Conservation (phyloP, 2,329 filamentous ascomycete species). For the Calonectria fujianensis region DNA sequence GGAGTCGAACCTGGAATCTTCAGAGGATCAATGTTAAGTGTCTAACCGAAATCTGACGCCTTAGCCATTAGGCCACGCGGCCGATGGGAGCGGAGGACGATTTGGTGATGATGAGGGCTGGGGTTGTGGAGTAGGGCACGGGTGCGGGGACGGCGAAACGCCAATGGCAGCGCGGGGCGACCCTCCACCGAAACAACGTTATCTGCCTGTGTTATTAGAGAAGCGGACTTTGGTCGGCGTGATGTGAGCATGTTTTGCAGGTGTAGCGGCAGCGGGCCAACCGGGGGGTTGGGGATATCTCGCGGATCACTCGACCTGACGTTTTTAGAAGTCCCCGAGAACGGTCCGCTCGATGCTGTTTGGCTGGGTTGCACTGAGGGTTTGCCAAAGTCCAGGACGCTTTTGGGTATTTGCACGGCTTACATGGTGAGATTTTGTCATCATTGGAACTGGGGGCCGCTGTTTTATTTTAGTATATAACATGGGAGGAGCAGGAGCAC, state of each 20-base stretch:
- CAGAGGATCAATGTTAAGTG: constrained; percentile 10
- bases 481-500: not conserved
- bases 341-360: no score
- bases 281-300: not conserved
- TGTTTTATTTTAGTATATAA: not conserved
- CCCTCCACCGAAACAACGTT: not conserved
- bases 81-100: constrained; percentile 22
- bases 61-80: constrained; percentile 43
- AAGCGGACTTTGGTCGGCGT: not conserved
- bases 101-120: not conserved
- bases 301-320: not conserved
- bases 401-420: not conserved
- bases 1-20: constrained; percentile 40
- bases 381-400: not conserved
- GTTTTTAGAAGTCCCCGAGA: not conserved
- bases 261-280: not conserved
- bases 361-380: not conserved
- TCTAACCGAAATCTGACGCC: constrained; percentile 39
- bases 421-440: constrained; percentile 1
- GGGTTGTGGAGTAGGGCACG: constrained; percentile 9
- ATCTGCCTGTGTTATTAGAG: not conserved
- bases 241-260: not conserved
- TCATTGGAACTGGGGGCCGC: not conserved
- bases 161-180: not conserved
- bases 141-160: not conserved